Base-by-base conservation (phyloP, 1,284 basidiomycete genomes). In the Omphalotus olearius region DNA sequence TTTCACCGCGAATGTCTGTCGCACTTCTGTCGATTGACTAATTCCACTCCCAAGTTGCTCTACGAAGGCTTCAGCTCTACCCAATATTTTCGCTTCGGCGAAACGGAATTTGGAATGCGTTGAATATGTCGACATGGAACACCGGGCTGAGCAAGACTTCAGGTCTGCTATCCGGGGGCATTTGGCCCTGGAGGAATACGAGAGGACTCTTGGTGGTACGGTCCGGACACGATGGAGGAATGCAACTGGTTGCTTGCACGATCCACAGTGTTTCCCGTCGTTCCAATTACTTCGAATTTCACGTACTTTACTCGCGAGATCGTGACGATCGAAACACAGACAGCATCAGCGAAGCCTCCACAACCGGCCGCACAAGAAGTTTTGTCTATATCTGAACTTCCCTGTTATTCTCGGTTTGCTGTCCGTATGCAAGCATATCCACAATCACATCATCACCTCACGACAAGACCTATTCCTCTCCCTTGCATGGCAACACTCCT, bases 211-310 rank as follows among this genome's bases (percentile, higher is more conserved):
- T 25, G 36, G 13, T 56, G 55, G 55, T 33, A 47, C 26, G 55
- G 53, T 42, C 55, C 55, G 7, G 55, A 49, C 16, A 36, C 54
- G 7, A 56, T 56, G 54, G 50, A 56, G 10, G 54, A 56, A 13
- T 52, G 50, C 14, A 47, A 28, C 2, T 56, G 54, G 54, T 45
- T 56, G 7, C 39, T 56, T 13, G 49, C 25, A 39, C 54, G 42
- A 30, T 50, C 50, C 4, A 48, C 25, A 11, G 10, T 18, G 16
- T 33, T 52, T 7, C 25, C 50, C 11, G 9, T n/a, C 16, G 14
- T 25, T 17, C 26, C 47, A 51, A 44, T 2, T 9, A 33, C 18
- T 33, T 9, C 30, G 9, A 13, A 13, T 33, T 7, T 33, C 13
- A 7, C 30, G 30, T 13, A 9, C 7, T 9, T 2, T 13, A 33